Base-by-base conservation (phyloP, 495 filamentous ascomycete genomes). In the Trypethelium eluteriae region DNA sequence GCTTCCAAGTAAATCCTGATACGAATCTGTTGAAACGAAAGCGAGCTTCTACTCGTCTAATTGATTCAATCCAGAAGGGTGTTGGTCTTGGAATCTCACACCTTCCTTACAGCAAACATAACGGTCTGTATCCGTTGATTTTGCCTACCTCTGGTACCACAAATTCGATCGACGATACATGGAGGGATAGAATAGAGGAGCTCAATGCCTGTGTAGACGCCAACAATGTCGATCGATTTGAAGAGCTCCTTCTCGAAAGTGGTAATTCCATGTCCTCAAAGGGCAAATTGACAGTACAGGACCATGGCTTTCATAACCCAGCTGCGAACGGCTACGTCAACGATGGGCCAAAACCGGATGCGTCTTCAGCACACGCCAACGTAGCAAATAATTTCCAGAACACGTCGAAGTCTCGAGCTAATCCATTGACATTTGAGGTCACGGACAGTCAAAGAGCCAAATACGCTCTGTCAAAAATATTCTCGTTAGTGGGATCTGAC, bases 391-490 rank as follows among this genome's bases (percentile, higher is more conserved):
- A 14, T 16, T n/a, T 53, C 49, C 11, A 18, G n/a, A n/a, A 9
- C 10, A n/a, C 7, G 7, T 14, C 14, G 7, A 44, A 44, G 6
- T 18, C 49, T 53, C 9, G 5, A 53, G 12, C 9, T 53, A 53
- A 14, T 53, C n/a, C 5, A 53, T n/a, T n/a, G 5, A 18, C 7
- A n/a, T 35, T 59, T 9, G 18, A 3, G 32, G 5, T 36, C 6
- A 7, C 82, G 61, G 78, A 81, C 65, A 68, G 39, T 1, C 79
- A 81, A 64, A 76, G 78, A 47, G 79, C 79, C 9, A 69, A 79
- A 11, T 86, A 84, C 74, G 66, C 84, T 38, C 68, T 88, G 4
- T 78, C 82, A 1, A 80, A 81, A 62, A 83, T 88, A 4, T 87
- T 88, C 69, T 64, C 53, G 18, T n/a, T 36, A 7, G 7, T 7